Base-by-base conservation (phyloP, 345 rosid genomes). In the Pistacia vera region DNA sequence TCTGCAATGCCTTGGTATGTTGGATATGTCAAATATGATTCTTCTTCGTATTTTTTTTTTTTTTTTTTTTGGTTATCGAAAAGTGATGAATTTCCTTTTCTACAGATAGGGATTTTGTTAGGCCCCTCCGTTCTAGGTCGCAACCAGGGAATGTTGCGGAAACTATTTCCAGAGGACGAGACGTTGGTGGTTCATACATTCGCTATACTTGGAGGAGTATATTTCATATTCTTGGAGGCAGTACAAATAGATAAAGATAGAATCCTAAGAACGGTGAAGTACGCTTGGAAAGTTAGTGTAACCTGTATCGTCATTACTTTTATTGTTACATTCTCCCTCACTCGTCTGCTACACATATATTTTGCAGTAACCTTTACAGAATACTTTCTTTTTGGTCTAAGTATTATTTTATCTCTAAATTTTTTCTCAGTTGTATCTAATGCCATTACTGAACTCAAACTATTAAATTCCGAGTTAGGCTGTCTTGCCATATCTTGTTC, bases 391-490 rank as follows among this genome's bases (percentile, higher is more conserved):
- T 5, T 66, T 0, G 2, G 12, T 2, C 5, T 76, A 13, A 2
- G 28, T 12, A 2, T 41, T 22, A 30, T 30, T 2, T 1, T 71
- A 25, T 35, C 83, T 3, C n/a, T 62, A 0, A 72, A 78, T 4
- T 79, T n/a, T 18, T 82, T 73, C 51, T 12, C 86, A 1, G 71
- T 33, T 11, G n/a, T 82, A 11, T 65, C 70, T n/a, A 12, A 68
- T 14, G 68, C 66, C 2, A 28, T 82, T 51, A 58, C 66, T 4
- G 84, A 84, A 63, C 84, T 82, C 46, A 79, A 86, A 54, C 70
- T 84, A 3, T 44, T 76, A 59, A 87, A 82, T 2, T 79, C 82
- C 0, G 86, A 84, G 36, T 36, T 82, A 2, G 83, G 86, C 55
- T 78, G 62, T 9, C 73, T 83, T 0, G 82, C 77, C 1, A n/a